Conservation (phyloP, 768 basidiomycete genomes). For the Pleurotus ostreatus region DNA sequence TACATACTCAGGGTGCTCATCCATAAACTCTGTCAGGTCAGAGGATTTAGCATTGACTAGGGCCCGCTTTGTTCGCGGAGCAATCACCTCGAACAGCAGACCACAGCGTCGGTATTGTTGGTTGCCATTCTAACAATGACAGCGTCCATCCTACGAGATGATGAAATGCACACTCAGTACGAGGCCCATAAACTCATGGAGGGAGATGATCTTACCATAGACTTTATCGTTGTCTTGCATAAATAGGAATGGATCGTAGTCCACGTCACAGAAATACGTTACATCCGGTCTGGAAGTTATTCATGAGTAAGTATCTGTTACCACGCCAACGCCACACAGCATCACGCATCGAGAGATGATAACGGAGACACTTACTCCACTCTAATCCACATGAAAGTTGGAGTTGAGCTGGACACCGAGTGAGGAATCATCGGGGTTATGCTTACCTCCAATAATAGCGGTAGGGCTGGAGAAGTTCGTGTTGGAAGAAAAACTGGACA, state of each 20-base stretch:
- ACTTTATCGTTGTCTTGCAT: slow-evolving; percentile 71
- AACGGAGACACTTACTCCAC: slow-evolving; percentile 29
- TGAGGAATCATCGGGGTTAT: slow-evolving; percentile 19
- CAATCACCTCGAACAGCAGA: slow-evolving; percentile 53
- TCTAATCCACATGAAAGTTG: slow-evolving; percentile 11
- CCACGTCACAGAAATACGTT: slow-evolving; percentile 70
- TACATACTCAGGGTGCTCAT: slow-evolving; percentile 50
- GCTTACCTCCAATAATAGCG: slow-evolving; percentile 68
- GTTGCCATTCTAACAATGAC: slow-evolving; percentile 68
- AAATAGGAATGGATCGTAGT: slow-evolving; percentile 65
- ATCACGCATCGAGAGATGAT: slow-evolving; percentile 15
- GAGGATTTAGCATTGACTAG: slow-evolving; percentile 12
- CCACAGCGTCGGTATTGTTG: slow-evolving; percentile 82
- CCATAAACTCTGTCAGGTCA: slow-evolving; percentile 50
- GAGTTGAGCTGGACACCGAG: background rate
- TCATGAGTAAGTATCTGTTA: too few relatives aligned
- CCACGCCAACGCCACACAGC: too few relatives aligned
- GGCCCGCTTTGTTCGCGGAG: background rate
- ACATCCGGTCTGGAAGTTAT: slow-evolving; percentile 52
- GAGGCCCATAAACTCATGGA: background rate
- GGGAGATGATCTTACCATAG: slow-evolving; percentile 42
- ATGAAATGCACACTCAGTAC: slow-evolving; percentile 8
- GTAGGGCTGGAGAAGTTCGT: slow-evolving; percentile 61
- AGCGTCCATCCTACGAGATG: slow-evolving; percentile 59
- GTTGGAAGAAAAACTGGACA: slow-evolving; percentile 68